Conservation (phyloP, 306 rosid genomes). For the Albizia julibrissin region DNA sequence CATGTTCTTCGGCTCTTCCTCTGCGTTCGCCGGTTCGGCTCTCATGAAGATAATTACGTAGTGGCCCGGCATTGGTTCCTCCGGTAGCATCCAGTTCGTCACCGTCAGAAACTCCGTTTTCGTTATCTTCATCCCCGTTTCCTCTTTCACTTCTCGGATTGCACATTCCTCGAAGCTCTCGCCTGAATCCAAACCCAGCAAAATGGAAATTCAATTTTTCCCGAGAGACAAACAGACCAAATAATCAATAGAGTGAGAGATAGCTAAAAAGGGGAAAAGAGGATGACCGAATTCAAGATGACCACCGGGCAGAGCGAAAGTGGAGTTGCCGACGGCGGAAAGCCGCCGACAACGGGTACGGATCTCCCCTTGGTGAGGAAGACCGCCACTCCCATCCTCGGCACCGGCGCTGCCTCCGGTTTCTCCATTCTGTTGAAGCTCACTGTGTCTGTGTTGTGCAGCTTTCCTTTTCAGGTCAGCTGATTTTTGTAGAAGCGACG, state of each 20-base stretch:
- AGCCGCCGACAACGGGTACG: constrained; percentile 50
- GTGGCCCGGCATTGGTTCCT: constrained; percentile 54
- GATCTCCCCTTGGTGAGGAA: constrained; percentile 48
- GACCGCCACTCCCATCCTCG: constrained; percentile 60
- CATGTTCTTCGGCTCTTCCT: constrained; percentile 48
- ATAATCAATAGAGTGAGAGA: neutral
- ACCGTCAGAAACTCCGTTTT: constrained; percentile 50
- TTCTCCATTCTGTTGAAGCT: no score
- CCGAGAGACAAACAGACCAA: neutral
- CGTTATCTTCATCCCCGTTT: constrained; percentile 56
- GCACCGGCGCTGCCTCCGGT: constrained; percentile 29
- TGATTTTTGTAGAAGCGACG: no score
- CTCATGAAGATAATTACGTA: constrained; percentile 63
- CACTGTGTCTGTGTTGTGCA: no score
- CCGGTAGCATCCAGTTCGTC: constrained; percentile 48
- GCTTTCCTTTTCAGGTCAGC: no score
- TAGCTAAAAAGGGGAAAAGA: neutral
- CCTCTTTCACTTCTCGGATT: constrained; percentile 74
- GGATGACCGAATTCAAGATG: constrained; percentile 55
- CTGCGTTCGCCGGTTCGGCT: constrained; percentile 34
- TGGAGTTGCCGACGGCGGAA: constrained; percentile 42
- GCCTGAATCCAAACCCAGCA: constrained; percentile 36
- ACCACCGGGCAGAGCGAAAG: constrained; percentile 63
- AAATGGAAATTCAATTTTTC: neutral
- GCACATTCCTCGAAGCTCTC: constrained; percentile 80